These are phyloP conservation scores for Isoetes engelmannii DNA, from an alignment of 83 land plant species.

Conservation along the genomic window DNA sequence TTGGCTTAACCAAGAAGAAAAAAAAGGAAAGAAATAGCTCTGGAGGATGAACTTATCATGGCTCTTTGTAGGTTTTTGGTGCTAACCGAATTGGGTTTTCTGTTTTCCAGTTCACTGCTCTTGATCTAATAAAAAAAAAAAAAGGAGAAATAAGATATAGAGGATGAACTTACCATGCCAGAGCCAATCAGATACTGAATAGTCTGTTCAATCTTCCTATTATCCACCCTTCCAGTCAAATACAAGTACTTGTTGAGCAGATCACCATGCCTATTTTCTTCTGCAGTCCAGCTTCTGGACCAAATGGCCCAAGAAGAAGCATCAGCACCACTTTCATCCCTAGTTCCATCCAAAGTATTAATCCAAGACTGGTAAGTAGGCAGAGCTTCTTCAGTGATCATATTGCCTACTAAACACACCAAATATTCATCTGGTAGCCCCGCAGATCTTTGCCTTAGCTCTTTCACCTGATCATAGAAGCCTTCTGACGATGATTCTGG, in stretches of 20 bases:
- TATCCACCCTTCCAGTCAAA: constrained; percentile 8
- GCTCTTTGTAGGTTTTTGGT: no score
- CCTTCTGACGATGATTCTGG: constrained; percentile 4
- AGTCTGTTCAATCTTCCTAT: not conserved
- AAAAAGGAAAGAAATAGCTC: no score
- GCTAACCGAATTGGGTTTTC: no score
- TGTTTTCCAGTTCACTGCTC: no score
- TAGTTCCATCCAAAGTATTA: constrained; percentile 6
- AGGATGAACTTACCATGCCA: constrained; percentile 4
- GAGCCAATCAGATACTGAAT: constrained; percentile 10
- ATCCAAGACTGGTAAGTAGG: constrained; percentile 2
- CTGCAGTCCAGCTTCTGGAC: constrained; percentile 4
- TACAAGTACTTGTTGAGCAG: constrained; percentile 9
- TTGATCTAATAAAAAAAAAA: no score
- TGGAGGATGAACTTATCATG: no score
- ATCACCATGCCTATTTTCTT: constrained; percentile 11
- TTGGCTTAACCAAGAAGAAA: no score
- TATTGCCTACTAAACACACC: constrained; percentile 1
- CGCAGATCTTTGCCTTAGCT: not conserved
- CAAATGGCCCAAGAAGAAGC: not conserved
- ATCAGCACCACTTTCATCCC: constrained; percentile 1
- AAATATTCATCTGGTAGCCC: constrained; percentile 4
- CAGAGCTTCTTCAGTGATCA: constrained; percentile 7
- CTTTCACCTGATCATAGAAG: not conserved
- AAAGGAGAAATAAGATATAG: no score